These are phyloP conservation scores for Microdochium paspali DNA, from an alignment of 2,329 filamentous ascomycete genomes.

Conservation along the genomic window DNA sequence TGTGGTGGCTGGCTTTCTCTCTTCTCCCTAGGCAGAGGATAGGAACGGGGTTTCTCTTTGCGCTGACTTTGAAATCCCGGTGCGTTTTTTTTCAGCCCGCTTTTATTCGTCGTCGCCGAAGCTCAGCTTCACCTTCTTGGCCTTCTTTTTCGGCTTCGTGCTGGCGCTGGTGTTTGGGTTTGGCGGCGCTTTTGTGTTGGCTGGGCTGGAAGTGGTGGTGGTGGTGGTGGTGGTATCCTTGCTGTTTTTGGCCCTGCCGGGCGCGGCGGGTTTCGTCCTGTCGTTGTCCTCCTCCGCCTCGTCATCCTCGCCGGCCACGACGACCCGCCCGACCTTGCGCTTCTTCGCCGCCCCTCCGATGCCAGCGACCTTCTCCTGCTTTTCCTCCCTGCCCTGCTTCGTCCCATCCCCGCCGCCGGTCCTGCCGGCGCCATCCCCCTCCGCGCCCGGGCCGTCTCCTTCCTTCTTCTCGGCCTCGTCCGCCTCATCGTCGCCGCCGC, in stretches of 20 bases:
- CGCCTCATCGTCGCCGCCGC: conserved; percentile 18
- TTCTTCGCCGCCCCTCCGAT: conserved; percentile 38
- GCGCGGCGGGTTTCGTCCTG: conserved; percentile 9
- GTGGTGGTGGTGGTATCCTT: conserved; percentile 8
- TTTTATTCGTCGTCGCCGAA: conserved; percentile 53
- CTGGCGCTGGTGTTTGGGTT: conserved; percentile 7
- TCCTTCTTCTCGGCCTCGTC: conserved; percentile 23
- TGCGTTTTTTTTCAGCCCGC: conserved; percentile 14
- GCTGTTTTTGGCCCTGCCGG: conserved; percentile 6
- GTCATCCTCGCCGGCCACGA: conserved; percentile 24
- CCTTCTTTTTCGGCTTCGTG: conserved; percentile 42
- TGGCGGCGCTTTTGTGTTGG: conserved; percentile 10
- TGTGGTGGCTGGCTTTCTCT: too few relatives aligned
- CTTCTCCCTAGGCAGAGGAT: too few relatives aligned
- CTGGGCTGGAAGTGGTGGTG: not conserved
- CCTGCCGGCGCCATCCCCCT: too few relatives aligned
- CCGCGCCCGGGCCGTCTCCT: conserved; percentile 14
- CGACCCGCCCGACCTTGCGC: conserved; percentile 42
- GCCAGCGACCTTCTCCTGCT: conserved; percentile 24
- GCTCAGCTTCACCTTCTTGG: conserved; percentile 59
- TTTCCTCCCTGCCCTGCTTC: conserved; percentile 12
- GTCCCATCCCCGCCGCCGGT: conserved; percentile 11
- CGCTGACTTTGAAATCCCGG: too few relatives aligned
- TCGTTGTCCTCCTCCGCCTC: conserved; percentile 16
- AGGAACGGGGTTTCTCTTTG: too few relatives aligned